These are phyloP conservation scores for Flaveria sonorensis DNA, from an alignment of 129 eudicot genomes.

Conservation along the genomic window DNA sequence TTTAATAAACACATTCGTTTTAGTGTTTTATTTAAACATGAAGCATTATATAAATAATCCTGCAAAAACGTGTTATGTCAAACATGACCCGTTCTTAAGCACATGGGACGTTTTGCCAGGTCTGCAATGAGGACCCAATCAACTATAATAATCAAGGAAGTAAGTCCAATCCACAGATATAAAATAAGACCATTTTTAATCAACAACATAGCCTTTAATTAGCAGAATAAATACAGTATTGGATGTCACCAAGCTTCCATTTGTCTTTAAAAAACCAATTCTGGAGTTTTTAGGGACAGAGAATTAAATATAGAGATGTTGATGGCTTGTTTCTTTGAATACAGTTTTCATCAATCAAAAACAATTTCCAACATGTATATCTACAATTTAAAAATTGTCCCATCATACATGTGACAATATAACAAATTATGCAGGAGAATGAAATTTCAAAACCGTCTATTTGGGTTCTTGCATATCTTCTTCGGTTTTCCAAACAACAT, in stretches of 20 bases:
- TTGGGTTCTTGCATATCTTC: conserved; percentile 70
- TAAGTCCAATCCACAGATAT: background rate
- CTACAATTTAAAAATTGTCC: conserved; percentile 23
- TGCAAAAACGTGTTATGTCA: too few species aligned
- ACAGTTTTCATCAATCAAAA: conserved; percentile 10
- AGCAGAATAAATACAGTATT: too few species aligned
- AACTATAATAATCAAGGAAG: background rate
- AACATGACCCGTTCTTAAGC: too few species aligned
- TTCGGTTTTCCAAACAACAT: conserved; percentile 97
- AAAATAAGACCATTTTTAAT: too few species aligned
- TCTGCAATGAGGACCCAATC: too few species aligned
- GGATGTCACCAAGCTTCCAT: too few species aligned
- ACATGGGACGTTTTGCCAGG: too few species aligned
- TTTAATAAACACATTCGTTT: too few species aligned
- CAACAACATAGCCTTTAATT: background rate
- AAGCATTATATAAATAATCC: too few species aligned
- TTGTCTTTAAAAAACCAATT: too few species aligned
- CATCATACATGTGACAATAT: conserved; percentile 10
- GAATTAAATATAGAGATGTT: conserved; percentile 25
- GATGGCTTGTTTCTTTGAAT: conserved; percentile 4
- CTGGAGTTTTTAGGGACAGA: background rate
- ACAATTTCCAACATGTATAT: conserved; percentile 28
- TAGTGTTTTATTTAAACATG: too few species aligned
- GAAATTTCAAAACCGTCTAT: conserved; percentile 19
- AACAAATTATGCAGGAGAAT: conserved; percentile 17